A percentile compares a stretch with the other conserved stretches of the same genome.
phyloP scores from a whole-genome alignment of 164 flowering plant species.

The Chimonanthus salicifolius region DNA sequence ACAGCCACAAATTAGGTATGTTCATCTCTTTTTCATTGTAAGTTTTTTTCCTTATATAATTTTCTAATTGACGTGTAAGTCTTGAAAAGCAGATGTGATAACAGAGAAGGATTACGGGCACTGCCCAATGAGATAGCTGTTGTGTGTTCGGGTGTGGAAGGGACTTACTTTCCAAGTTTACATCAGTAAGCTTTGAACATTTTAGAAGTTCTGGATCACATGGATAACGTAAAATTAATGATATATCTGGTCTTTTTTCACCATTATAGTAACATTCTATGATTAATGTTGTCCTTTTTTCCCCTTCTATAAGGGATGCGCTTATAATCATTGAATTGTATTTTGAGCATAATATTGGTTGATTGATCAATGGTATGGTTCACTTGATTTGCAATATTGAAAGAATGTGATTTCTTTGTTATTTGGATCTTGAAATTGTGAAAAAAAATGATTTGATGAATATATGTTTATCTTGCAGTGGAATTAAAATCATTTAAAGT shows the following conservation, averaged over 20 bases:
- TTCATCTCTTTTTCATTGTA: not conserved
- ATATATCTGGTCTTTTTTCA: too few species aligned
- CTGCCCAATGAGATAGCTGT: constrained; percentile 53
- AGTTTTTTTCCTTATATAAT: not conserved
- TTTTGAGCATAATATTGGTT: not conserved
- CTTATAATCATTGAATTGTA: not conserved
- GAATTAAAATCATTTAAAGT: too few species aligned
- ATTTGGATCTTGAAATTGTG: too few species aligned
- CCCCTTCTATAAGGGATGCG: not conserved
- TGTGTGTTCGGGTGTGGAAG: constrained; percentile 82
- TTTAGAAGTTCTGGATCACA: not conserved
- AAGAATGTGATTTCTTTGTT: not conserved
- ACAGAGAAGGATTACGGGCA: constrained; percentile 14
- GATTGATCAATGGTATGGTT: not conserved
- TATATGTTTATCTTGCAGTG: too few species aligned
- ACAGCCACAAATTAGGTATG: constrained; percentile 40
- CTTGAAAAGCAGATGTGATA: constrained; percentile 36
- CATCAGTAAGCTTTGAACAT: constrained; percentile 57
- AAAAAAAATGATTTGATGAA: too few species aligned
- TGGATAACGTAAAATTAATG: not conserved
- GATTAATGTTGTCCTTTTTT: not conserved
- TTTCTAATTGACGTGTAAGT: not conserved
- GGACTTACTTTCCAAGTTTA: constrained; percentile 64
- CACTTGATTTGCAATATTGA: too few species aligned
- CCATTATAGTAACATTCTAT: not conserved